Conservation (phyloP, 306 rosid genomes). For the Cucumis melo region DNA sequence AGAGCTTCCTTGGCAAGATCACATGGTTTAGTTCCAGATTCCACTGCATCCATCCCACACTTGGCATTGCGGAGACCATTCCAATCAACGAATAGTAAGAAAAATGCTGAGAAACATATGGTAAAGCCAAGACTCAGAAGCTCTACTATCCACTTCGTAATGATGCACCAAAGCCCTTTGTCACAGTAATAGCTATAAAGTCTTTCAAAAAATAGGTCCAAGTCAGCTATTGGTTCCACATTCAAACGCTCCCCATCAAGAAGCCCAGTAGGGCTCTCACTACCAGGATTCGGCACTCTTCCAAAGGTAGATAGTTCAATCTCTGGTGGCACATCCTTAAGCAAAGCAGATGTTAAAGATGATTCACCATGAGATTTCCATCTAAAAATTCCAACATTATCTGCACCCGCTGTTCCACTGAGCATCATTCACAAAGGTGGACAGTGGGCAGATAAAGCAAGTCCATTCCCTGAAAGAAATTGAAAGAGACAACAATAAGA, state of each 20-base stretch:
- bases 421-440: constrained; percentile 67
- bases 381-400: constrained; percentile 32
- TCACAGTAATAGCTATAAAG: constrained; percentile 77
- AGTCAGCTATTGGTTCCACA: constrained; percentile 71
- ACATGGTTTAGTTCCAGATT: constrained; percentile 84
- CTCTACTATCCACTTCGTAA: constrained; percentile 84
- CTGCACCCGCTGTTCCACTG: constrained; percentile 34
- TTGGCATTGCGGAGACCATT: constrained; percentile 83
- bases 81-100: constrained; percentile 81
- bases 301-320: constrained; percentile 59
- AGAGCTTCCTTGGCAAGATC: constrained; percentile 88
- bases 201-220: constrained; percentile 93
- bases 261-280: constrained; percentile 86
- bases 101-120: constrained; percentile 81
- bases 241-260: constrained; percentile 63
- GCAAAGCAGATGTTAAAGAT: constrained; percentile 43
- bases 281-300: constrained; percentile 50
- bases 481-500: not conserved
- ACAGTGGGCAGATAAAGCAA: constrained; percentile 37
- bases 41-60: constrained; percentile 95
- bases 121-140: constrained; percentile 77
- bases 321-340: constrained; percentile 48
- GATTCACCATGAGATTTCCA: constrained; percentile 43
- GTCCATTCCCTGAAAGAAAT: constrained; percentile 46
- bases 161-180: constrained; percentile 90